These are phyloP conservation scores for Taiozyma sp. DNA, from an alignment of 1,139 yeast genomes.

Conservation along the genomic window DNA sequence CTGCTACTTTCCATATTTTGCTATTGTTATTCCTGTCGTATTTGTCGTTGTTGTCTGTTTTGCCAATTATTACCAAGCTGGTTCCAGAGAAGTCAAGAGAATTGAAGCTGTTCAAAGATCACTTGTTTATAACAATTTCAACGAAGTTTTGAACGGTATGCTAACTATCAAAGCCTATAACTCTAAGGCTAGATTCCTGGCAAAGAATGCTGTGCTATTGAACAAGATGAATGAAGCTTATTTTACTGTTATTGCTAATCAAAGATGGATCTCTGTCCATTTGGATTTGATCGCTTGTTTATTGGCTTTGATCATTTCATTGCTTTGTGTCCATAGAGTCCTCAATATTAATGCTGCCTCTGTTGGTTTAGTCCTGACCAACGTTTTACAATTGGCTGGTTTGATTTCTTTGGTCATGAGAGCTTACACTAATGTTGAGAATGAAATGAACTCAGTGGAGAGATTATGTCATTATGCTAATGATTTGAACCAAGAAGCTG, in stretches of 20 bases:
- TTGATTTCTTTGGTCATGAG: conserved; percentile 45
- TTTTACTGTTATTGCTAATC: conserved; percentile 59
- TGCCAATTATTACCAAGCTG: conserved; percentile 62
- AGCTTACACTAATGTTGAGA: conserved; percentile 65
- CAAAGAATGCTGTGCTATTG: conserved; percentile 42
- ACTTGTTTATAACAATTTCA: conserved; percentile 68
- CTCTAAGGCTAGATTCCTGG: conserved; percentile 43
- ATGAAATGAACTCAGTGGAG: conserved; percentile 84
- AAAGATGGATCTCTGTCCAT: conserved; percentile 72
- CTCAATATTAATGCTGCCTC: conserved; percentile 63
- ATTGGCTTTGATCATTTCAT: conserved; percentile 40
- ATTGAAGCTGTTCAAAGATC: conserved; percentile 76
- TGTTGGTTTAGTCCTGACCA: conserved; percentile 68
- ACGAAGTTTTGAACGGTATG: conserved; percentile 70
- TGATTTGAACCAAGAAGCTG: conserved; percentile 61
- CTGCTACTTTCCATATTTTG: conserved; percentile 71
- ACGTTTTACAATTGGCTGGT: conserved; percentile 50
- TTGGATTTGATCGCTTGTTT: conserved; percentile 48
- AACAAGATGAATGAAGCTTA: conserved; percentile 71
- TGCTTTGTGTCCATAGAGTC: conserved; percentile 61
- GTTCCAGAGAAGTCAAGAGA: conserved; percentile 82
- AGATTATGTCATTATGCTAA: conserved; percentile 67
- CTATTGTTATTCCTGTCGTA: conserved; percentile 60
- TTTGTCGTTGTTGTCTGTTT: conserved; percentile 40
- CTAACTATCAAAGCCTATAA: conserved; percentile 63